Evolutionary conservation across 73 alveolate species (phyloP).

Genomic region (Tetrahymena malaccensis): DNA sequence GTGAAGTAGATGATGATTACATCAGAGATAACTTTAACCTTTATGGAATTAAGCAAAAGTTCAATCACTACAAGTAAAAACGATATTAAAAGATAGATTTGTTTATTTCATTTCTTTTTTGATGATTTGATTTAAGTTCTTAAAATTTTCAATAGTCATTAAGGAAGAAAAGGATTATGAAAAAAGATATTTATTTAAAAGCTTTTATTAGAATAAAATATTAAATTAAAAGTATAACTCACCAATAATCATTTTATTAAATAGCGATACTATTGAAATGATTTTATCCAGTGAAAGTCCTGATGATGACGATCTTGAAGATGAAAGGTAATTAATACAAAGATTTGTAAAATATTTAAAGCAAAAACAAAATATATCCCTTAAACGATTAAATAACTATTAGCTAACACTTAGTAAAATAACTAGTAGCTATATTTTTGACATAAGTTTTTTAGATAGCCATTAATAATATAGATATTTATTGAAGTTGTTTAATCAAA

Average conservation of each 20-base stretch:
- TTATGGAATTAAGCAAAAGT: conserved; percentile 62
- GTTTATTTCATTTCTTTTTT: not conserved
- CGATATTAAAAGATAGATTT: not conserved
- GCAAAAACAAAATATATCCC: not conserved
- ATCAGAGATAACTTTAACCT: conserved; percentile 74
- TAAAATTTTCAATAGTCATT: not conserved
- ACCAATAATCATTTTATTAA: not conserved
- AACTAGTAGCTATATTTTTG: not conserved
- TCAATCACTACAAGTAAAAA: conserved; percentile 34
- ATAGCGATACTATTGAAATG: conserved; percentile 76
- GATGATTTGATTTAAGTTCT: not conserved
- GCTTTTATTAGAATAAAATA: conserved; percentile 6
- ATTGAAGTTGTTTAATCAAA: not conserved
- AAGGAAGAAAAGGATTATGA: not conserved
- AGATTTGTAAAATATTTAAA: not conserved
- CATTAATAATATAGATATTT: not conserved
- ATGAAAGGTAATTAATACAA: conserved; percentile 40
- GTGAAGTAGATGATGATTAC: conserved; percentile 86
- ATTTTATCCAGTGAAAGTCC: conserved; percentile 86
- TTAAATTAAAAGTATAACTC: not conserved
- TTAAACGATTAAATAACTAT: too few species aligned
- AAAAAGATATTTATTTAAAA: too few species aligned
- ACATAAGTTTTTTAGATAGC: not conserved
- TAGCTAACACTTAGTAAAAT: not conserved
- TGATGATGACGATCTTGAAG: conserved; percentile 85